Percentiles rank a stretch among this genome's conserved stretches.
These are phyloP conservation scores for Glycine latifolia DNA, from an alignment of 306 rosid species.

Conservation along the genomic window DNA sequence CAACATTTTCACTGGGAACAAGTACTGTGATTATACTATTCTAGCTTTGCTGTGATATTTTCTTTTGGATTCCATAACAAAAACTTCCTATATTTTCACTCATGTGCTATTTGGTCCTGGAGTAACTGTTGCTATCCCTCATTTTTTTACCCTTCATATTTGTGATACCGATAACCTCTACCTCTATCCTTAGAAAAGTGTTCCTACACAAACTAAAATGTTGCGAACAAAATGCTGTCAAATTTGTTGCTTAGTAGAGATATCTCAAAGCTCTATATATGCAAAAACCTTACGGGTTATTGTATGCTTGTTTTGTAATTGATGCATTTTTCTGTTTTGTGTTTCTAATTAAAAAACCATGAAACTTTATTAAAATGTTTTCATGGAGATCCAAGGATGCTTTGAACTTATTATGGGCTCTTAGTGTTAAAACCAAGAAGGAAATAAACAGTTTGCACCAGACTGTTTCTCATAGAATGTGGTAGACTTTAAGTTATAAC, in stretches of 20 bases:
- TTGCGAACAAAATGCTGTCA: constrained; percentile 22
- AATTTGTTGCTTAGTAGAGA: constrained; percentile 23
- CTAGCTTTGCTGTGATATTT: not conserved
- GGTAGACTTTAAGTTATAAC: not conserved
- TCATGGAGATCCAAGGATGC: constrained; percentile 3
- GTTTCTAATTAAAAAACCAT: not conserved
- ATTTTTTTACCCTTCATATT: constrained; percentile 3
- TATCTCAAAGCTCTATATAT: constrained; percentile 15
- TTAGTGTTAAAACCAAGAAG: constrained; percentile 6
- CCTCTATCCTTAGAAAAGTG: constrained; percentile 8
- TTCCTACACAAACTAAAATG: constrained; percentile 28
- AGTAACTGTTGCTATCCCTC: not conserved
- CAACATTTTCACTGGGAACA: constrained; percentile 31
- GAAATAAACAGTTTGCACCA: not conserved
- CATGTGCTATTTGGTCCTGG: constrained; percentile 14
- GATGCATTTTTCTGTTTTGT: constrained; percentile 25
- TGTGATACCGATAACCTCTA: constrained; percentile 8
- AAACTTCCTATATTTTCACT: constrained; percentile 9
- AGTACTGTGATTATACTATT: not conserved
- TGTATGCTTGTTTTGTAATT: constrained; percentile 18
- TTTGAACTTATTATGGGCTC: not conserved
- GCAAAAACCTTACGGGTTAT: constrained; percentile 11
- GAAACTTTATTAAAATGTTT: not conserved
- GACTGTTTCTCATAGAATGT: constrained; percentile 5
- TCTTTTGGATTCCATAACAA: not conserved